Evolutionary conservation across 2,329 filamentous ascomycete species (phyloP).

Genomic region (Aureobasidium sp.): DNA sequence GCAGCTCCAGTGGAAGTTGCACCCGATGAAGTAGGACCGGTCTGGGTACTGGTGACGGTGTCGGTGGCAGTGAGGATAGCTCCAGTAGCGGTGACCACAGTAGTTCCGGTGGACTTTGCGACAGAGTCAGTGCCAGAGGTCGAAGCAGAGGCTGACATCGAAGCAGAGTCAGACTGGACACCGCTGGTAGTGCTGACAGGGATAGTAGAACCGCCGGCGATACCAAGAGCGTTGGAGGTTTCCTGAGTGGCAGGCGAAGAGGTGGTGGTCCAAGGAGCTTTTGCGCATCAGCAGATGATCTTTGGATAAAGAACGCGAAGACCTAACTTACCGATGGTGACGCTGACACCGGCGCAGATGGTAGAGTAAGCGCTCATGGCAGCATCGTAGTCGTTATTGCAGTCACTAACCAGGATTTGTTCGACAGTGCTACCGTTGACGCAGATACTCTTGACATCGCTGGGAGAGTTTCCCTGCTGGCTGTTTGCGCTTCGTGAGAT

Average conservation of each 20-base stretch:
- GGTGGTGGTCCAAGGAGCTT: slow-evolving; percentile 24
- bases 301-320: neutral
- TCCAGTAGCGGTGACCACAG: neutral
- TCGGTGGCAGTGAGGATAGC: neutral
- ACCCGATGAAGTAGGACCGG: neutral
- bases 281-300: neutral
- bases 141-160: slow-evolving; percentile 17
- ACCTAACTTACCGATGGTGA: slow-evolving; percentile 31
- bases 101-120: slow-evolving; percentile 8
- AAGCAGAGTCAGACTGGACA: slow-evolving; percentile 17
- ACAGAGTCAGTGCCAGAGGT: neutral
- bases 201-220: slow-evolving; percentile 2
- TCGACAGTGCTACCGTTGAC: slow-evolving; percentile 31
- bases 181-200: slow-evolving; percentile 4
- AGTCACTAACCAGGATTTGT: slow-evolving; percentile 32
- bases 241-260: slow-evolving; percentile 24
- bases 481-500: slow-evolving; percentile 24
- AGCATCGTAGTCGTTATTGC: slow-evolving; percentile 30
- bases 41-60: neutral
- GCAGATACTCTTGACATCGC: slow-evolving; percentile 37
- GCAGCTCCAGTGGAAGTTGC: slow-evolving; percentile 21
- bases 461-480: slow-evolving; percentile 34
- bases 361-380: slow-evolving; percentile 35
- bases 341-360: slow-evolving; percentile 36
- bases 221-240: slow-evolving; percentile 7